Base-by-base conservation (phyloP, 768 basidiomycete genomes). In the Rhodosporidiobolus sp. region DNA sequence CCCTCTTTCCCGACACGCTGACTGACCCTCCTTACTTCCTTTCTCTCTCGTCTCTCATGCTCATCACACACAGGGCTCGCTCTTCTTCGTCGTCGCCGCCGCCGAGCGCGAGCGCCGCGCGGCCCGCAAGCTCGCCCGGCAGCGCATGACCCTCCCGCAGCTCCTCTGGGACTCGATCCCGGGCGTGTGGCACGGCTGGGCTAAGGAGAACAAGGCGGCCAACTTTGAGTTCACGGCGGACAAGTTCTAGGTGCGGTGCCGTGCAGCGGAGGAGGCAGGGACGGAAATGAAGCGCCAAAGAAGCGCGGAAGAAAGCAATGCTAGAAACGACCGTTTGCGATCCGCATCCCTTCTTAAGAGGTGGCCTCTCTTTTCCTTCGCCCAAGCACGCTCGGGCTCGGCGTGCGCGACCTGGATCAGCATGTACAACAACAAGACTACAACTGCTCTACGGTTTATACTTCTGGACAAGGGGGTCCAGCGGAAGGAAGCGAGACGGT, bases 121-220 rank as follows among this genome's bases (percentile, higher is more conserved):
- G 8, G 28, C 46, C 1, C 65, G 55, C 46, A 11, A 2, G 8
- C 30, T 50, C 34, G 48, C 32, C 7, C 65, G 71, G 26, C 52
- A 67, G 32, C 49, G 32, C 28, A 72, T 72, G 71, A 49, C 62
- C 9, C 26, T 50, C 32, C 1, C 38, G 8, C 43, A 35, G 45
- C 32, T 26, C 38, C 17, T 55, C 17, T 19, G 26, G 17, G 66
- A 67, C 30, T 54, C 48, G 34, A n/a, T 72, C 28, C 71, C 71
- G 17, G 49, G 56, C 24, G 55, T 56, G 12, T 54, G 62, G 65
- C 30, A 53, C 30, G 71, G 71, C 3, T 72, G 71, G 71, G 16
- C 28, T 11, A 72, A 67, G 56, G 71, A 72, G 71, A 72, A 72
- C 71, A 63, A 63, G 62, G 71, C 71, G 35, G 66, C 28, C 8